Conservation (phyloP, 768 basidiomycete species). For the Sarcomyxa edulis region DNA sequence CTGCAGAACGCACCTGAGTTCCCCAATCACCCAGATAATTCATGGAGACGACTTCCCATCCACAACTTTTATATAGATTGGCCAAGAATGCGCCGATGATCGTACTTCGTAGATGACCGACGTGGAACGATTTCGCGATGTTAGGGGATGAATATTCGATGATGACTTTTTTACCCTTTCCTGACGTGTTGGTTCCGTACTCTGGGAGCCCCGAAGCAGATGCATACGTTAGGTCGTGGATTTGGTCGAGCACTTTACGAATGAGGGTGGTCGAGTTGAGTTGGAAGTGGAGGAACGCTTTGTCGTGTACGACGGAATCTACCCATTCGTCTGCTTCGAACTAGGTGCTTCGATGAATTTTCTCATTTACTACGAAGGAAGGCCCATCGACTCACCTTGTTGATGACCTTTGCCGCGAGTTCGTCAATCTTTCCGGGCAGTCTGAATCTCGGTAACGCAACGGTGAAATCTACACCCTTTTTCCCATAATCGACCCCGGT, state of each 20-base stretch:
- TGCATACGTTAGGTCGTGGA: conserved; percentile 65
- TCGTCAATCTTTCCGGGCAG: conserved; percentile 80
- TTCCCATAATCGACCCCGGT: conserved; percentile 85
- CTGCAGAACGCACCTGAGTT: conserved; percentile 64
- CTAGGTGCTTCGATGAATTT: too few species aligned
- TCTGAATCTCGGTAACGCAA: conserved; percentile 89
- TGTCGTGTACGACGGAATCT: conserved; percentile 61
- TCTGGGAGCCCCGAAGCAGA: conserved; percentile 54
- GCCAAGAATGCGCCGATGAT: conserved; percentile 95
- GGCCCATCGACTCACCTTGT: conserved; percentile 48
- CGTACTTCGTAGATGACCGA: conserved; percentile 94
- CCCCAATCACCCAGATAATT: conserved; percentile 99
- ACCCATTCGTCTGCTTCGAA: conserved; percentile 85
- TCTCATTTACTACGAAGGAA: too few species aligned
- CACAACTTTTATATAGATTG: conserved; percentile 87
- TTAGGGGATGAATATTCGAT: conserved; percentile 96
- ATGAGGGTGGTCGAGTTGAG: conserved; percentile 61
- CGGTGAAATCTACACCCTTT: conserved; percentile 90
- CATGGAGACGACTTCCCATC: conserved; percentile 87
- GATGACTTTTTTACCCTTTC: conserved; percentile 77
- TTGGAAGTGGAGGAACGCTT: conserved; percentile 81
- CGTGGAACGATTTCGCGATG: conserved; percentile 97
- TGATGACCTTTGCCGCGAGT: conserved; percentile 68
- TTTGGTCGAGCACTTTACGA: conserved; percentile 63
- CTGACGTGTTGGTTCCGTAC: conserved; percentile 78